A percentile compares a stretch with the other conserved stretches of the same genome.
Evolutionary conservation across 2,329 filamentous ascomycete genomes (phyloP).

Genomic region (Daldinia sp.): DNA sequence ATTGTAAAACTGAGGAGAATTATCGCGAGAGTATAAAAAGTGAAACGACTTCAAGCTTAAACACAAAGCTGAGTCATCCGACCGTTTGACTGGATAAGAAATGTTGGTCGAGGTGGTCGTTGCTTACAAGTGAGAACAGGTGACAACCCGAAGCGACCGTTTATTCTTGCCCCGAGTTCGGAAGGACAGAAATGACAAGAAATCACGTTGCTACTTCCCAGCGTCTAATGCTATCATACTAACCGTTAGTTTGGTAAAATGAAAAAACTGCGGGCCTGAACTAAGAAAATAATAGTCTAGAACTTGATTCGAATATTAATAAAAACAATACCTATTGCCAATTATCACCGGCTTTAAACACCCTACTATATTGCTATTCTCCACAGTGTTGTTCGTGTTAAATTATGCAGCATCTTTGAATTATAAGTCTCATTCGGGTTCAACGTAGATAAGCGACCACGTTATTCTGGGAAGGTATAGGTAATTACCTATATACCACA

Average conservation of each 20-base stretch:
- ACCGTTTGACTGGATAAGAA: slow-evolving; percentile 21
- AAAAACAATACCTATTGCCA: not conserved
- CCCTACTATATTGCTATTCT: not conserved
- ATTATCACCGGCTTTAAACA: not conserved
- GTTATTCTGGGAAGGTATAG: not conserved
- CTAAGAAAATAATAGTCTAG: slow-evolving; percentile 13
- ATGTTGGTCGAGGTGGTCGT: slow-evolving; percentile 4
- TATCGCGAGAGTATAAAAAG: not conserved
- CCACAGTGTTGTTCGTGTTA: not conserved
- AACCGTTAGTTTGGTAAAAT: slow-evolving; percentile 29
- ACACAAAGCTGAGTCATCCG: slow-evolving; percentile 33
- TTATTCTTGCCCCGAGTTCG: slow-evolving; percentile 41
- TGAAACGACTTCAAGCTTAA: slow-evolving; percentile 1
- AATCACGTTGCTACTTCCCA: slow-evolving; percentile 23
- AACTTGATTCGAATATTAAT: slow-evolving; percentile 15
- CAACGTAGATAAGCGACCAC: slow-evolving; percentile 7
- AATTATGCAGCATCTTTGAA: not conserved
- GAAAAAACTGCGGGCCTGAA: slow-evolving; percentile 20
- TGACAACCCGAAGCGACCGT: slow-evolving; percentile 20
- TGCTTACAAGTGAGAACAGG: slow-evolving; percentile 31
- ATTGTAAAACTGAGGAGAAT: not conserved
- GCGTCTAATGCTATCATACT: slow-evolving; percentile 22
- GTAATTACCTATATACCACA: not conserved
- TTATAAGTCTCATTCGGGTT: not conserved
- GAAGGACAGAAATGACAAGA: slow-evolving; percentile 30